Evolutionary conservation across 1,284 basidiomycete genomes (phyloP).

Genomic region (Ceratobasidium sp.): DNA sequence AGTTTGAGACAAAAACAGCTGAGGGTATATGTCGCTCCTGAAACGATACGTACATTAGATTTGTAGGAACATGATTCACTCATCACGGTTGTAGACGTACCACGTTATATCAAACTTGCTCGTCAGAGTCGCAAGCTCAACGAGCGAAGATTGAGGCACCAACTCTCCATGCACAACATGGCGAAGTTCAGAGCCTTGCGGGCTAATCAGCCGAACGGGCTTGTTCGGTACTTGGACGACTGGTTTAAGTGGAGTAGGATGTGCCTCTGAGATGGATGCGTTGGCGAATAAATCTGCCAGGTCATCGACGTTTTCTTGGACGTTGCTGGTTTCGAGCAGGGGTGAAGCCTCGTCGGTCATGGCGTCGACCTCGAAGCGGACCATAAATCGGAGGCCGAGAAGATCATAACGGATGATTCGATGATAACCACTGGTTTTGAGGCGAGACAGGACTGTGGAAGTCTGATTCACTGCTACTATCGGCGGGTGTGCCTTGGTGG

Average conservation of each 20-base stretch:
- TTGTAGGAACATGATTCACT: neutral
- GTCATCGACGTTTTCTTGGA: conserved; percentile 3
- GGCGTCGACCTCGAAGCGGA: conserved; percentile 32
- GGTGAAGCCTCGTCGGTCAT: neutral
- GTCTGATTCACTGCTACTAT: neutral
- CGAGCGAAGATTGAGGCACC: conserved; percentile 7
- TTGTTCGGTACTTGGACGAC: neutral
- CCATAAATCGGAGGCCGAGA: conserved; percentile 23
- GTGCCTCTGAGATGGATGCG: conserved; percentile 5
- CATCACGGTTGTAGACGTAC: neutral
- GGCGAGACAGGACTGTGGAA: neutral
- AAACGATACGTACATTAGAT: neutral
- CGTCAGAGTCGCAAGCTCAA: conserved; percentile 19
- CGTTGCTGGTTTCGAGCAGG: neutral
- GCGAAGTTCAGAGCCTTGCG: conserved; percentile 10
- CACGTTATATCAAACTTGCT: conserved; percentile 24
- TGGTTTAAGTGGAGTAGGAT: neutral
- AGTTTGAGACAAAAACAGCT: conserved; percentile 34
- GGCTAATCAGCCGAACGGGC: conserved; percentile 1
- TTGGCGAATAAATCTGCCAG: conserved; percentile 1
- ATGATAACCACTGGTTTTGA: conserved; percentile 18
- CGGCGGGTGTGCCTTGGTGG: neutral
- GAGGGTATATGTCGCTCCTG: conserved; percentile 38
- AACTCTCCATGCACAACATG: conserved; percentile 27
- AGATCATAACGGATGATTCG: conserved; percentile 37